Conservation (phyloP, 179 eudicot genomes). For the Monotropa hypopitys region DNA sequence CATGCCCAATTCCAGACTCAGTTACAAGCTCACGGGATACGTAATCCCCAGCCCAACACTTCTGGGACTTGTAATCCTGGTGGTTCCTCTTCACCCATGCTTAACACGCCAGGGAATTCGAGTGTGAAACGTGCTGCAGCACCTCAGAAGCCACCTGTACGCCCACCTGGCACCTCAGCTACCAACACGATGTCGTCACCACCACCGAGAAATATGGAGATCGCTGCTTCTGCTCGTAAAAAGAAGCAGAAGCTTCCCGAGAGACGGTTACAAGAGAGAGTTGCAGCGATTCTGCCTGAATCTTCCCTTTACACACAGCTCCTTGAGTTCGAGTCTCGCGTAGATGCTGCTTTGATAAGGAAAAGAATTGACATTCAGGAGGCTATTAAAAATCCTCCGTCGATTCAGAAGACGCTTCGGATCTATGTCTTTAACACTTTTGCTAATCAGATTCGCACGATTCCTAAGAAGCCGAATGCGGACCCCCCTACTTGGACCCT, state of each 20-base stretch:
- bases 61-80: conserved; percentile 31
- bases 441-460: conserved; percentile 53
- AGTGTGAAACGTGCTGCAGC: conserved; percentile 25
- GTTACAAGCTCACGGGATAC: conserved; percentile 49
- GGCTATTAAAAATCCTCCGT: conserved; percentile 69
- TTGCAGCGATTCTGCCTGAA: conserved; percentile 77
- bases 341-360: conserved; percentile 69
- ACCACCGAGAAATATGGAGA: conserved; percentile 63
- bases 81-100: conserved; percentile 41
- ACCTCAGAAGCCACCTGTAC: conserved; percentile 58
- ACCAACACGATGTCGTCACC: conserved; percentile 29
- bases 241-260: conserved; percentile 84
- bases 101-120: conserved; percentile 33
- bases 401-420: conserved; percentile 74
- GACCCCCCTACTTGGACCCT: conserved; percentile 90
- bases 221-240: conserved; percentile 59
- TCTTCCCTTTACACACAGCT: conserved; percentile 89
- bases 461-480: conserved; percentile 58
- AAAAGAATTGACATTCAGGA: conserved; percentile 91
- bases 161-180: conserved; percentile 44
- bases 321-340: conserved; percentile 88
- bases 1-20: conserved; percentile 29
- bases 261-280: conserved; percentile 56
- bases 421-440: conserved; percentile 86
- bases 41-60: conserved; percentile 29